Conservation (phyloP, 2,329 filamentous ascomycete species). For the Chrysosporium keratinophilum region DNA sequence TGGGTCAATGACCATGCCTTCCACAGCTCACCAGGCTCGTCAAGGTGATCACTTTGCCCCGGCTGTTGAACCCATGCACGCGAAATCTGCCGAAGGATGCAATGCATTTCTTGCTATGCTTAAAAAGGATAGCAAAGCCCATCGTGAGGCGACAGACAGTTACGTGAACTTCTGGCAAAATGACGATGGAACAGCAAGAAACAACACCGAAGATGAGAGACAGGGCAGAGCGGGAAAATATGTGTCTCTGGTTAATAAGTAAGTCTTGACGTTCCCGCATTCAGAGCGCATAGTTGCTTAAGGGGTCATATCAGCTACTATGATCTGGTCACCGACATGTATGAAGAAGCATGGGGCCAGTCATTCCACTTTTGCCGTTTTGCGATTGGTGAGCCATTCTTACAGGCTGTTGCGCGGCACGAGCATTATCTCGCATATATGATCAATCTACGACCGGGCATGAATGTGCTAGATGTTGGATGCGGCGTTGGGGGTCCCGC, state of each 20-base stretch:
- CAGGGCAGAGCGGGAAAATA: slow-evolving; percentile 4
- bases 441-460: slow-evolving; percentile 18
- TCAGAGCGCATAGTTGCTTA: background rate
- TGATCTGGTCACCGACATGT: slow-evolving; percentile 18
- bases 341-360: slow-evolving; percentile 18
- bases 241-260: slow-evolving; percentile 11
- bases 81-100: slow-evolving; percentile 6
- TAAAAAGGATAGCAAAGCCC: slow-evolving; percentile 7
- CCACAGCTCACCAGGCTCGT: background rate
- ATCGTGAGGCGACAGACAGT: slow-evolving; percentile 7
- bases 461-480: slow-evolving; percentile 26
- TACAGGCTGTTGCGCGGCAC: slow-evolving; percentile 18
- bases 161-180: slow-evolving; percentile 10
- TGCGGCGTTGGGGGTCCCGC: slow-evolving; percentile 26
- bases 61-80: slow-evolving; percentile 8
- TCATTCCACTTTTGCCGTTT: slow-evolving; percentile 22
- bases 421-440: slow-evolving; percentile 24
- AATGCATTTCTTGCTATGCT: slow-evolving; percentile 12
- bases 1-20: background rate
- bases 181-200: slow-evolving; percentile 1
- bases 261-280: background rate
- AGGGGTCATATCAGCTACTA: slow-evolving; percentile 17
- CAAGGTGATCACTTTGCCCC: background rate
- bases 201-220: slow-evolving; percentile 9
- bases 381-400: slow-evolving; percentile 17